Base-by-base conservation (phyloP, 2,329 filamentous ascomycete genomes). In the Aureobasidium sp. region DNA sequence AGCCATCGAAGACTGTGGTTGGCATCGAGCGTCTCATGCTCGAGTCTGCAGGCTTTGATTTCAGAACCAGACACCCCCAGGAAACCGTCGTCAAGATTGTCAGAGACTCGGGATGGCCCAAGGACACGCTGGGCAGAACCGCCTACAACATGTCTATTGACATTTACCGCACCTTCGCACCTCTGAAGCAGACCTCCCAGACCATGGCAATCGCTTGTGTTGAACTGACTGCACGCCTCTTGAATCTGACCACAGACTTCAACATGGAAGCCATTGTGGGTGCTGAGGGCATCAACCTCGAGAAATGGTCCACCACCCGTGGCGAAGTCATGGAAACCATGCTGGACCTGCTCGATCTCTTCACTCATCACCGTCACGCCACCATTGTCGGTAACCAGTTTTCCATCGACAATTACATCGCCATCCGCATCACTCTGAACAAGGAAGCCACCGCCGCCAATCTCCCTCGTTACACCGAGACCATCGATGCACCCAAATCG, bases 41-140 rank as follows among this genome's bases (percentile, higher is more conserved):
- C 57, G 94, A 99, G 76, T 88, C 90, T 2, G 88, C 92, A 34
- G 88, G 89, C 65, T 99, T 99, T 74, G 93, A 99, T 74, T 97
- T 97, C 71, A 86, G 92, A 39, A 92, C 87, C 63, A 87, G 91
- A 41, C 89, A 96, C 69, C 91, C 93, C 0, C 91, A 97, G 68
- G 90, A 91, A 66, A 81, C 90, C 25, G 79, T 97, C 45, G 82
- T 91, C 67, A 97, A 97, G 76, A 81, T 96, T 29, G 62, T 66
- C 56, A 69, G 69, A 64, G 39, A 58, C 5, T 60, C 47, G 12
- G 39, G 34, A 12, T 37, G 61, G 29, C 49, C 57, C 20, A 55
- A 48, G 29, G 64, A 65, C 5, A 72, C 77, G 27, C 84, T 91
- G 64, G 84, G 86, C 34, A 80, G 80, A 17, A 82, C 86, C 0